Evolutionary conservation across 2,329 filamentous ascomycete genomes (phyloP).

Genomic region (Stenocarpella maydis): DNA sequence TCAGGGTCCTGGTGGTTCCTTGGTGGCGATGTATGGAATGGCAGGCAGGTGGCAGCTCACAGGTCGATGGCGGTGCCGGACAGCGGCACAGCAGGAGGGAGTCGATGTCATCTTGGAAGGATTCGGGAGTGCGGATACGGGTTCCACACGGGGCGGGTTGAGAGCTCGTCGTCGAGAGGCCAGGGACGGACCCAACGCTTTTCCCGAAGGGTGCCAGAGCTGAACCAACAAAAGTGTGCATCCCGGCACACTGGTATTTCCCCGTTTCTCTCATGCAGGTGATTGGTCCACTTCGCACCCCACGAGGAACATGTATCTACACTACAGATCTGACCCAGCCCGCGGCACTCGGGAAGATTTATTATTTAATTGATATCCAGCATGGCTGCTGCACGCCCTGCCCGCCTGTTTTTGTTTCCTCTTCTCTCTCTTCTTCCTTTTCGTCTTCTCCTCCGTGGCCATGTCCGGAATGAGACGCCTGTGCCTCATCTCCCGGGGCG

Average conservation of each 20-base stretch:
- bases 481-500: neutral
- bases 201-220: conserved; percentile 4
- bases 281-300: conserved; percentile 12
- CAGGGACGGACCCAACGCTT: neutral
- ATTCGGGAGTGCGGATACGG: neutral
- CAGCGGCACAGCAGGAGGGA: conserved; percentile 17
- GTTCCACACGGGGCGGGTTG: neutral
- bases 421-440: neutral
- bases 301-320: conserved; percentile 4
- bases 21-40: neutral
- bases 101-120: neutral
- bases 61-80: conserved; percentile 1
- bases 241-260: neutral
- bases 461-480: neutral
- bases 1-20: neutral
- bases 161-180: neutral
- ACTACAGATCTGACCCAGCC: neutral
- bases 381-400: neutral
- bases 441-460: neutral
- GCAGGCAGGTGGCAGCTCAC: neutral
- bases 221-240: conserved; percentile 6
- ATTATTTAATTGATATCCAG: neutral
- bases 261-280: neutral
- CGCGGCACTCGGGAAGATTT: neutral
- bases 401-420: no score